phyloP scores from a whole-genome alignment of 2,329 filamentous ascomycete genomes.

The Beauveria asiatica region DNA sequence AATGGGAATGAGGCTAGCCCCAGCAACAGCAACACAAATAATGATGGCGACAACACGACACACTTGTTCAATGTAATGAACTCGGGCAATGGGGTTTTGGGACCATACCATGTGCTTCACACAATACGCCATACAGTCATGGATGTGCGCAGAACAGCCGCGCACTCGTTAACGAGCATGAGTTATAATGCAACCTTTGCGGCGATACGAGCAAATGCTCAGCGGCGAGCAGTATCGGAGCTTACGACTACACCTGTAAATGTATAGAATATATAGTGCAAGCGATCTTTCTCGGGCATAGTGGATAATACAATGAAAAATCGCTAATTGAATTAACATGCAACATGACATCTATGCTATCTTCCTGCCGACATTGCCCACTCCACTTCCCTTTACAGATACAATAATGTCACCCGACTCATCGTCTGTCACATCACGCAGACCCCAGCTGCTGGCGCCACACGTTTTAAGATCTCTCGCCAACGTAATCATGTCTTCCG shows the following conservation, averaged over 20 bases:
- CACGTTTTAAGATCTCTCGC: conserved; percentile 83
- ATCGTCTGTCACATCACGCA: conserved; percentile 63
- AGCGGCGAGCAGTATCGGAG: conserved; percentile 26
- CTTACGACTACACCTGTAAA: conserved; percentile 11
- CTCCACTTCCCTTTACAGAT: conserved; percentile 84
- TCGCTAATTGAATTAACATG: conserved; percentile 14
- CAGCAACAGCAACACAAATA: conserved; percentile 19
- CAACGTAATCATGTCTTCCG: conserved; percentile 69
- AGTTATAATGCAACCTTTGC: conserved; percentile 46
- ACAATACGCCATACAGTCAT: conserved; percentile 39
- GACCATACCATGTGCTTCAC: conserved; percentile 44
- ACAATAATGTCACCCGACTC: conserved; percentile 69
- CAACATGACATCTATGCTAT: conserved; percentile 43
- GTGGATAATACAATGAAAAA: conserved; percentile 9
- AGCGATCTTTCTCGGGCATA: background rate
- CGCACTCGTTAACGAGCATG: conserved; percentile 44
- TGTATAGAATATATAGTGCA: conserved; percentile 14
- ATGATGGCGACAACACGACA: conserved; percentile 25
- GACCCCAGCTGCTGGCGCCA: conserved; percentile 82
- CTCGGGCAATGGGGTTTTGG: conserved; percentile 47
- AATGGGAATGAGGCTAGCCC: conserved; percentile 16
- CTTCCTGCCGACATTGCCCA: conserved; percentile 92
- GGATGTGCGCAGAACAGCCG: conserved; percentile 38
- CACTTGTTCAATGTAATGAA: conserved; percentile 40
- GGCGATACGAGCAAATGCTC: conserved; percentile 34